Evolutionary conservation across 75 land plant genomes (phyloP).

Genomic region (Ceratopteris richardii): DNA sequence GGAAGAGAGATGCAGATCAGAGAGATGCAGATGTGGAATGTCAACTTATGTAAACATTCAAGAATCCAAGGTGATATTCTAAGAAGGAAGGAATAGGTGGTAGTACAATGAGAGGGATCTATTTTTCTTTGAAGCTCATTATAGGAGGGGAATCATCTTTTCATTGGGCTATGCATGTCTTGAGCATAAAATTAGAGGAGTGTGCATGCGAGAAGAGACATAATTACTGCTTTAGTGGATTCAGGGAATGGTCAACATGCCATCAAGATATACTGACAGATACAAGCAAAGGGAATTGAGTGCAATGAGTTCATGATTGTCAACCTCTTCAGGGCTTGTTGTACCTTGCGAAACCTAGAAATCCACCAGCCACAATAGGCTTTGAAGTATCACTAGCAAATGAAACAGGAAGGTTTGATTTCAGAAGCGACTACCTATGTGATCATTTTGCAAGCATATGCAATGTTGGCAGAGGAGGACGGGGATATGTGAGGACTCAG

Average conservation of each 20-base stretch:
- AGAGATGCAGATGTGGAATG: no score
- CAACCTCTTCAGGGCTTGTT: slow-evolving; percentile 37
- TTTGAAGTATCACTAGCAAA: neutral
- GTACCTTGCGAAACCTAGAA: slow-evolving; percentile 9
- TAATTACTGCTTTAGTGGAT: slow-evolving; percentile 40
- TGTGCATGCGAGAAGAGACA: slow-evolving; percentile 35
- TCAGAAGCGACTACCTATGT: neutral
- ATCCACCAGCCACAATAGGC: neutral
- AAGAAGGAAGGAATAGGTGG: no score
- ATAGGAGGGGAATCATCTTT: neutral
- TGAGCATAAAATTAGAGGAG: slow-evolving; percentile 8
- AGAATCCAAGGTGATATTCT: no score
- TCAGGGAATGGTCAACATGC: slow-evolving; percentile 18
- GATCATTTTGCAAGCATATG: slow-evolving; percentile 4
- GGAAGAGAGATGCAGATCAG: no score
- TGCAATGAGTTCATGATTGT: slow-evolving; percentile 31
- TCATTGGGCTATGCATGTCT: neutral
- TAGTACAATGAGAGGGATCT: no score
- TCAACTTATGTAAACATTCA: no score
- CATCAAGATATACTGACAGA: slow-evolving; percentile 20
- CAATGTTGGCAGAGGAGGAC: neutral
- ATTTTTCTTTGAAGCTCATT: neutral
- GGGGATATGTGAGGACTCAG: no score
- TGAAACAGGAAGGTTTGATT: neutral
- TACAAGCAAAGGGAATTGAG: slow-evolving; percentile 35